These are phyloP conservation scores for Paralagenidium karlingii DNA, from an alignment of 352 stramenopile species.

Conservation along the genomic window DNA sequence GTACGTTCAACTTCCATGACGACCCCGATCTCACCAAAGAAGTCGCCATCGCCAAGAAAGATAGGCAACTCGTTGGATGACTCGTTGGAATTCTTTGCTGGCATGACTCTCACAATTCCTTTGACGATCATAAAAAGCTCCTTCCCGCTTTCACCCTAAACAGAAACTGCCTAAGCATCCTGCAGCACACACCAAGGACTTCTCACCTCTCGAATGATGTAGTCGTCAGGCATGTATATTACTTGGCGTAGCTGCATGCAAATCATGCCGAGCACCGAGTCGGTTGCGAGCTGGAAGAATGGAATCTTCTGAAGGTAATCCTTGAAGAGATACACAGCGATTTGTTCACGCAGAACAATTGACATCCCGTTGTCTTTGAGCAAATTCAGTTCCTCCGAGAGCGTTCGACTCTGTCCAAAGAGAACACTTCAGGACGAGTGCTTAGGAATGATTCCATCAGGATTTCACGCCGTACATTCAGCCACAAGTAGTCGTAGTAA, in stretches of 20 bases:
- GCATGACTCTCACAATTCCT: conserved; percentile 42
- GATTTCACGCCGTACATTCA: conserved; percentile 21
- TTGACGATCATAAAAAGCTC: conserved; percentile 69
- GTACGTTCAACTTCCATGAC: conserved; percentile 59
- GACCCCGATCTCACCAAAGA: conserved; percentile 52
- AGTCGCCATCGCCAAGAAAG: conserved; percentile 41
- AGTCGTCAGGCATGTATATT: conserved; percentile 55
- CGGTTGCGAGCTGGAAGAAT: conserved; percentile 52
- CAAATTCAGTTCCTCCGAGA: conserved; percentile 44
- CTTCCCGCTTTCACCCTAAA: conserved; percentile 45
- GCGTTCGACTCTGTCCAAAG: conserved; percentile 23
- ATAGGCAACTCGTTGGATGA: conserved; percentile 22
- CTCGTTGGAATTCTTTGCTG: conserved; percentile 15
- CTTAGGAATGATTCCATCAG: neutral
- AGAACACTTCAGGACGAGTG: neutral
- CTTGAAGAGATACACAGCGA: conserved; percentile 60
- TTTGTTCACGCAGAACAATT: conserved; percentile 28
- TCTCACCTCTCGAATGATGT: conserved; percentile 50
- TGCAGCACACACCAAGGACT: neutral
- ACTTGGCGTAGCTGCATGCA: conserved; percentile 54
- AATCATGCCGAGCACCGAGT: conserved; percentile 49
- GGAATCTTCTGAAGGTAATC: conserved; percentile 55
- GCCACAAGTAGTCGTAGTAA: conserved; percentile 67
- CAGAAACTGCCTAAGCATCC: neutral
- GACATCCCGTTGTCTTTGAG: conserved; percentile 55